Base-by-base conservation (phyloP, 805 yeast species). In the Blastobotrys parvus region DNA sequence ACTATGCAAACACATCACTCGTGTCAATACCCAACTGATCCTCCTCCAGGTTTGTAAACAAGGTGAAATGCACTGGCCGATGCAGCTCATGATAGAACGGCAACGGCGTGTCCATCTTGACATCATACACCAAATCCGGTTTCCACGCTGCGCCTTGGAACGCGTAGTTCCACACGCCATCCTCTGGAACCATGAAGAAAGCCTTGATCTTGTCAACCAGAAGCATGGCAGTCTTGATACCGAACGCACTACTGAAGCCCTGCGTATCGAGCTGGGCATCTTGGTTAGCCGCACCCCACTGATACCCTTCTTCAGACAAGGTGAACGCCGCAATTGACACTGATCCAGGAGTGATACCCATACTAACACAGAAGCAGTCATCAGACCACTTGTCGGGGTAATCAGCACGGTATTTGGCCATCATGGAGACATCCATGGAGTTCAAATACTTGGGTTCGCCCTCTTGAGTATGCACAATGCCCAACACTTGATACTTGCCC, bases 381-480 rank as follows among this genome's bases (percentile, higher is more conserved):
- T 59, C 49, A 40, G 61, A 67, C 77, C 77, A 74, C 3, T 46
- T 50, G 7, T 50, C 59, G 23, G 45, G 41, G 11, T 57, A 55
- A 11, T 63, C 59, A 20, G 67, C 57, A 41, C 53, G 44, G 37
- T 71, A 56, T 34, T 54, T 62, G 3, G 78, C 67, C 43, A 79
- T 82, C 0, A 77, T 72, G 2, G 82, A 71, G 13, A 86, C 75
- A 50, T 90, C 97, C 29, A 71, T 63, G 0, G 95, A 78, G 4
- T 82, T 67, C 66, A 89, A 72, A 41, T 70, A 68, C 39, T 74
- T 73, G 4, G 71, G 50, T 31, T 84, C 95, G 16, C 74, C 75
- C 1, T 82, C 71, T 59, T 82, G 87, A 0, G 97, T 85, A 58
- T 90, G 97, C n/a, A 92, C 74, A 95, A 96, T 85, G 1, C 98